Evolutionary conservation across 805 yeast species (phyloP).

Genomic region (Metschnikowia koreensis): DNA sequence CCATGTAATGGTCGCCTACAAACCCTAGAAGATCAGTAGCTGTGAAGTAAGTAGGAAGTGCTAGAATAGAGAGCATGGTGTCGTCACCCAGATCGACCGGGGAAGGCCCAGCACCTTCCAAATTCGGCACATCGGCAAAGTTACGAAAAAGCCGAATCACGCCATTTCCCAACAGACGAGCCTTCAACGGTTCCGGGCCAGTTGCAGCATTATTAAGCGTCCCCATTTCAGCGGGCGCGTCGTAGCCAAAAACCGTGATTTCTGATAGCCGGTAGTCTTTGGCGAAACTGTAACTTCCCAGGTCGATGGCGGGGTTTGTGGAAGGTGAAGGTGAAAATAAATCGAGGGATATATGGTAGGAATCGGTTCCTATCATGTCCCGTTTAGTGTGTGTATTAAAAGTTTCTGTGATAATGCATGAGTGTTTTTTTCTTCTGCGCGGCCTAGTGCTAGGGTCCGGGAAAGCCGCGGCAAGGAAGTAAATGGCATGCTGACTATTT

Average conservation of each 20-base stretch:
- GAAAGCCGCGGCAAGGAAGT: too few species aligned
- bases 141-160: constrained; percentile 66
- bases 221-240: constrained; percentile 2
- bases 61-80: constrained; percentile 74
- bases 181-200: constrained; percentile 50
- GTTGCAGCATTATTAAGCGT: neutral
- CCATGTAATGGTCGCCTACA: constrained; percentile 60
- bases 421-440: too few species aligned
- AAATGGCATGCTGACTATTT: too few species aligned
- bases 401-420: too few species aligned
- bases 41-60: constrained; percentile 84
- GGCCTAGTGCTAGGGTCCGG: too few species aligned
- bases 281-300: neutral
- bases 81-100: constrained; percentile 44
- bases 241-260: constrained; percentile 23
- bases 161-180: constrained; percentile 70
- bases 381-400: neutral
- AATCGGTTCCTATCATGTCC: constrained; percentile 42
- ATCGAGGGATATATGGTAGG: constrained; percentile 37
- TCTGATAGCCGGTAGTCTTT: constrained; percentile 34
- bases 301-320: neutral
- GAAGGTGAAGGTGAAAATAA: constrained; percentile 6
- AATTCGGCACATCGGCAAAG: constrained; percentile 31
- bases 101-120: constrained; percentile 3
- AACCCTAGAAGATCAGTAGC: constrained; percentile 81